These are phyloP conservation scores for Hirsutella rhossiliensis DNA, from an alignment of 2,329 filamentous ascomycete species.

Conservation along the genomic window DNA sequence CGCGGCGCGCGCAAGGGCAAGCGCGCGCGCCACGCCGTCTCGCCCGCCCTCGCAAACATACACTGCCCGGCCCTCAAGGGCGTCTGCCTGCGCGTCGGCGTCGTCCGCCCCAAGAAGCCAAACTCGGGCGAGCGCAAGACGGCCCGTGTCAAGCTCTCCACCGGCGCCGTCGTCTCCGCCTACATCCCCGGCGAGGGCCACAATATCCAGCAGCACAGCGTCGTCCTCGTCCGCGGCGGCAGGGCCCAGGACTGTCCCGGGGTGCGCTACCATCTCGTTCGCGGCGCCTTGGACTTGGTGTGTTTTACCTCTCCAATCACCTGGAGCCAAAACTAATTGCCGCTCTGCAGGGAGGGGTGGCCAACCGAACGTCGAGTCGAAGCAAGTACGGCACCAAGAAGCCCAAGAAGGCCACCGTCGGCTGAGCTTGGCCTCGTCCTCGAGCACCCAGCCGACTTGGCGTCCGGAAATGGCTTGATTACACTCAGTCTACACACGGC, in stretches of 20 bases:
- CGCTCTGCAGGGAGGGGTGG: conserved; percentile 66
- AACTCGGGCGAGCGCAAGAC: conserved; percentile 97
- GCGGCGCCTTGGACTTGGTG: conserved; percentile 89
- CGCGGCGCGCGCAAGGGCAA: conserved; percentile 69
- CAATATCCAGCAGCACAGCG: conserved; percentile 97
- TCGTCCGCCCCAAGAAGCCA: conserved; percentile 94
- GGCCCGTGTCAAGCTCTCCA: conserved; percentile 79
- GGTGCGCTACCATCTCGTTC: conserved; percentile 89
- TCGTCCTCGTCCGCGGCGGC: conserved; percentile 89
- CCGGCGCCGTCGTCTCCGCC: conserved; percentile 74
- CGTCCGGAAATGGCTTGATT: too few relatives aligned
- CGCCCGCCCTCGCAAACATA: conserved; percentile 63
- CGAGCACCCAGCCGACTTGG: background rate
- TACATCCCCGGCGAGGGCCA: conserved; percentile 98
- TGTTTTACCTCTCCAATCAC: conserved; percentile 20
- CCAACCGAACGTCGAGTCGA: conserved; percentile 67
- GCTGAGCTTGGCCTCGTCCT: conserved; percentile 15
- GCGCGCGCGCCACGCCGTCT: conserved; percentile 73
- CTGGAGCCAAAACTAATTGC: background rate
- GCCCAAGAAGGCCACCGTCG: conserved; percentile 66
- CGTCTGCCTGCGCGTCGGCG: conserved; percentile 88
- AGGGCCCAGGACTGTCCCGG: conserved; percentile 94
- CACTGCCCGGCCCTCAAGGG: conserved; percentile 79
- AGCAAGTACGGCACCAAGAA: conserved; percentile 99
- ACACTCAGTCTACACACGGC: too few relatives aligned